Percentiles rank a stretch among this genome's conserved stretches.
Conservation (phyloP, 192 early-diverging fungal genomes). For the Backusella morwellensis region DNA sequence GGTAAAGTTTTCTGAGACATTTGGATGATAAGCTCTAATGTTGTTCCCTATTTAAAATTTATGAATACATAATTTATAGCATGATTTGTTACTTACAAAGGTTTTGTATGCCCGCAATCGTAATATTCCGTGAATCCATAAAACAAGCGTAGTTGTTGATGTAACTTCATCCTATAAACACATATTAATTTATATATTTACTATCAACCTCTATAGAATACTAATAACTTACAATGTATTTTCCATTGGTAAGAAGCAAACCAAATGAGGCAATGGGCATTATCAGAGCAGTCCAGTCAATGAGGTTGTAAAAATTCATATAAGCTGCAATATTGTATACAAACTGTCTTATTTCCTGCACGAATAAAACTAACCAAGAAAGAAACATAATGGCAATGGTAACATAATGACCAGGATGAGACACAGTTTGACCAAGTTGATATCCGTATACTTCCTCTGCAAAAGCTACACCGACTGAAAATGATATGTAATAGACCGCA, state of each 20-base stretch:
- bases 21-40: slow-evolving; percentile 8
- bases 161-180: neutral
- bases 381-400: neutral
- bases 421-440: neutral
- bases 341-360: neutral
- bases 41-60: neutral
- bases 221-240: neutral
- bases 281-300: neutral
- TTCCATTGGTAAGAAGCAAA: neutral
- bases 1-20: neutral
- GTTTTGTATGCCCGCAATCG: neutral
- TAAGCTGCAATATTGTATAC: neutral
- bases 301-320: slow-evolving; percentile 3
- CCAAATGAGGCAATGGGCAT: neutral
- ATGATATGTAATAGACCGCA: neutral
- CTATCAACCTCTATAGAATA: neutral
- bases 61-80: too few relatives aligned
- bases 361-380: neutral
- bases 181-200: too few relatives aligned
- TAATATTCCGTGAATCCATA: slow-evolving; percentile 17
- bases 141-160: neutral
- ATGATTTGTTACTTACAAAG: neutral
- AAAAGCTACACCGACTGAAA: neutral
- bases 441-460: neutral
- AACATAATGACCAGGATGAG: neutral